A percentile compares a stretch with the other conserved stretches of the same genome.
phyloP scores from a whole-genome alignment of 1,139 yeast genomes.

The Taphrina deformans region DNA sequence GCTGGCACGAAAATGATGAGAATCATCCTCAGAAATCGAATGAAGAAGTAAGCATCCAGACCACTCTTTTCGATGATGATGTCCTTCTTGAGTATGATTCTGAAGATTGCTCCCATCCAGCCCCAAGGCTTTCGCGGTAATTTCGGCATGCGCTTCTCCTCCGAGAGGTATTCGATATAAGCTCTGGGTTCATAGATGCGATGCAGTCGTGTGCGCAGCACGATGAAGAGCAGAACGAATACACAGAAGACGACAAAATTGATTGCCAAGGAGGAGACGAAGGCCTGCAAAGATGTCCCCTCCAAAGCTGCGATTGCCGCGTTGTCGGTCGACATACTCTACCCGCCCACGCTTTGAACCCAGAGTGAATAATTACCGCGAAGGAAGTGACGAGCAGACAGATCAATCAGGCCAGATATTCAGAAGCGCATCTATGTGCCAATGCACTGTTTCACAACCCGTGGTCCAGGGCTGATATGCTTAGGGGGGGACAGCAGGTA shows the following conservation, averaged over 20 bases:
- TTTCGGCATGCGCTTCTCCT: constrained; percentile 20
- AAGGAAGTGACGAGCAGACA: no score
- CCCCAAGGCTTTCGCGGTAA: constrained; percentile 38
- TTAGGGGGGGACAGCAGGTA: no score
- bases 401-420: no score
- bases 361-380: no score
- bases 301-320: constrained; percentile 5
- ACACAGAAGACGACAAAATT: constrained; percentile 61
- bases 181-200: constrained; percentile 84
- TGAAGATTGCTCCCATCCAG: constrained; percentile 58
- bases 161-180: constrained; percentile 44
- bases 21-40: constrained; percentile 71
- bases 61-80: constrained; percentile 74
- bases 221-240: constrained; percentile 61
- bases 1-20: constrained; percentile 63
- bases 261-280: constrained; percentile 56
- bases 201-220: constrained; percentile 61
- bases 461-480: no score
- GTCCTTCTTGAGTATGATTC: constrained; percentile 58
- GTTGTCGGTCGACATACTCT: constrained; percentile 4
- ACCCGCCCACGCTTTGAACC: no score
- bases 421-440: no score
- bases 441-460: no score
- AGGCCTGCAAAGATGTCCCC: constrained; percentile 44
- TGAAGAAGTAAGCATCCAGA: constrained; percentile 74